Evolutionary conservation across 768 basidiomycete genomes (phyloP), one percentile per base, ranked within the genome.

Genomic region (Lepiota subincarnata): DNA sequence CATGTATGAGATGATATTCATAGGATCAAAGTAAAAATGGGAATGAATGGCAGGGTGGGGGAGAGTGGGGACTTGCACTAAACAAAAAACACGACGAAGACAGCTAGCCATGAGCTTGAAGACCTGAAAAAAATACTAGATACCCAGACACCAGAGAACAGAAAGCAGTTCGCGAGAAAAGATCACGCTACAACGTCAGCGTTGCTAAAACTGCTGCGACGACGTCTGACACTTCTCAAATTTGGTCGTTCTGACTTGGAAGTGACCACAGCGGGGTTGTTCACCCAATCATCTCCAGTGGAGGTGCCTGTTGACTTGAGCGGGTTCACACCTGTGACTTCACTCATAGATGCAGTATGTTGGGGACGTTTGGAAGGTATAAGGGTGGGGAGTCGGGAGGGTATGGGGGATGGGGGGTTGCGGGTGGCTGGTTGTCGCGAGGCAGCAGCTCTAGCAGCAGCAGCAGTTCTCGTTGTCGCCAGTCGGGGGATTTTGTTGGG

Each of bases 161-260:
- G 14, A 57, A 42, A 49, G 38, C 28, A 46, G 48, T 18, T 14
- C 38, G 28, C 34, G 52, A 50, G 16, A 42, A 3, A 14, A 50
- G 28, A 26, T 69, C 73, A 92, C 62, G 87, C 89, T 56, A 92
- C 81, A 18, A 92, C 85, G 66, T 93, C 91, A 3, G 87, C 90
- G 52, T 85, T 77, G 64, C 92, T 92, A 68, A 93, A 93, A 62
- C 92, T 93, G 64, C 91, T 92, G 55, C 91, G 76, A 63, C 91
- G 73, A 57, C 89, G 79, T 58, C 89, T 77, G 46, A 90, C 80
- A 39, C 74, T 86, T 48, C 91, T 77, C 56, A 91, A 70, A 1
- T 84, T 83, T 6, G 91, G 91, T 36, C 89, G 81, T 57, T 81
- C 84, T 1, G 83, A 77, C 66, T 88, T 92, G 36, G 83, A 80